Conservation (phyloP, 202 grass and related monocot species). For the Zizania palustris region DNA sequence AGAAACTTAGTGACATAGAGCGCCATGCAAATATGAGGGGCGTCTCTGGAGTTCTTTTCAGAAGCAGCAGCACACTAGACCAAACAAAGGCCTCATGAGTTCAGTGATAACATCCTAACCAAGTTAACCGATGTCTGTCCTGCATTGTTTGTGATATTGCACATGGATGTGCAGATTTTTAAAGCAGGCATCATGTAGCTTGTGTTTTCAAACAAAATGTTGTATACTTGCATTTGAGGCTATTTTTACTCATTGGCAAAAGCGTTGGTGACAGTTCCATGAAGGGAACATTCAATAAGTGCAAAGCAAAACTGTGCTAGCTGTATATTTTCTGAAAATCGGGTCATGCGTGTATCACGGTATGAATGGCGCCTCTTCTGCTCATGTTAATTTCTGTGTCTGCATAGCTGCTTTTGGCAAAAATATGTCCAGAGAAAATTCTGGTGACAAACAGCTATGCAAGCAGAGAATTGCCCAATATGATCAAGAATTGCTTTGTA, state of each 20-base stretch:
- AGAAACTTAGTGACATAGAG: conserved; percentile 57
- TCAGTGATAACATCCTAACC: conserved; percentile 12
- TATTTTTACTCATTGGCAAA: conserved; percentile 3
- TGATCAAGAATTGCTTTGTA: background rate
- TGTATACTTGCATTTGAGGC: background rate
- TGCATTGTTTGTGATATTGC: conserved; percentile 22
- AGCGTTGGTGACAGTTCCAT: background rate
- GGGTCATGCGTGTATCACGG: background rate
- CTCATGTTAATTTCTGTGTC: background rate
- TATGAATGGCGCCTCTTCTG: background rate
- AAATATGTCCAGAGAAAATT: background rate
- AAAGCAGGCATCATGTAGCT: background rate
- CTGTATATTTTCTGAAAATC: background rate
- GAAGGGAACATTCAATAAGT: background rate
- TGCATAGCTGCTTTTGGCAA: background rate
- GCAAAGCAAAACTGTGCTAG: background rate
- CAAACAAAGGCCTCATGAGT: conserved; percentile 30
- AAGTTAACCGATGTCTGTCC: background rate
- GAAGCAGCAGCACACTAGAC: conserved; percentile 31
- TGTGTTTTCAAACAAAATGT: background rate
- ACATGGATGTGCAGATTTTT: background rate
- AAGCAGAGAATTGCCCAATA: background rate
- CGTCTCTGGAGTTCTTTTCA: conserved; percentile 58
- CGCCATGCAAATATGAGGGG: conserved; percentile 47
- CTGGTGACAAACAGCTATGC: background rate